Conservation (phyloP, 306 rosid genomes). For the Inga laurina region DNA sequence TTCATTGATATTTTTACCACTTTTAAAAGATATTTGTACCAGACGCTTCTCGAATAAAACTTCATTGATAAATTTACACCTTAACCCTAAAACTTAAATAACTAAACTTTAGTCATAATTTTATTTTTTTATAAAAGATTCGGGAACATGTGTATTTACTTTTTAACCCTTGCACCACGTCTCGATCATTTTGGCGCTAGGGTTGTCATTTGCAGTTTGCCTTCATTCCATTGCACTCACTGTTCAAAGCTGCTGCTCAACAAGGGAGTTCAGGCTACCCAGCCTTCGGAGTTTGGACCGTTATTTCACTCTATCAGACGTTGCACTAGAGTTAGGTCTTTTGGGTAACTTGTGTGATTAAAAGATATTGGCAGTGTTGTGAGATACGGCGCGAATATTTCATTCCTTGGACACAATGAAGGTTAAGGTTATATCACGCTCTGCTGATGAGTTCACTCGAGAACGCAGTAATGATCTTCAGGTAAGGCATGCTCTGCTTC, state of each 20-base stretch:
- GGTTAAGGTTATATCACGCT: constrained; percentile 88
- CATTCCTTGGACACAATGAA: constrained; percentile 44
- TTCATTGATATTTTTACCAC: no score
- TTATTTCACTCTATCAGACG: neutral
- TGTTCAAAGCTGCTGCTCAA: neutral
- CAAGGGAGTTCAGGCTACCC: neutral
- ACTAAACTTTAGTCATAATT: no score
- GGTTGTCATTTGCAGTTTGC: neutral
- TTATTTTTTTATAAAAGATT: no score
- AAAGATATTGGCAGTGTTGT: neutral
- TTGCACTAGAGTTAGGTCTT: neutral
- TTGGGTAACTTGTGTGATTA: neutral
- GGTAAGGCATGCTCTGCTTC: constrained; percentile 37
- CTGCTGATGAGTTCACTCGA: constrained; percentile 78
- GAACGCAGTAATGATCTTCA: constrained; percentile 96
- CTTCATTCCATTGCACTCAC: neutral
- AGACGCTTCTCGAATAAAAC: no score
- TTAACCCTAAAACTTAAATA: no score
- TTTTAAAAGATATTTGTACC: no score
- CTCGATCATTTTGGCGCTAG: neutral
- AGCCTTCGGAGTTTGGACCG: no score
- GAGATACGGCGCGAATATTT: neutral
- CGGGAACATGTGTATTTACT: no score
- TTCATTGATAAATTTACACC: no score
- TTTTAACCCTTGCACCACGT: neutral